phyloP scores from a whole-genome alignment of 2,329 filamentous ascomycete genomes.

The Botrytis elliptica region DNA sequence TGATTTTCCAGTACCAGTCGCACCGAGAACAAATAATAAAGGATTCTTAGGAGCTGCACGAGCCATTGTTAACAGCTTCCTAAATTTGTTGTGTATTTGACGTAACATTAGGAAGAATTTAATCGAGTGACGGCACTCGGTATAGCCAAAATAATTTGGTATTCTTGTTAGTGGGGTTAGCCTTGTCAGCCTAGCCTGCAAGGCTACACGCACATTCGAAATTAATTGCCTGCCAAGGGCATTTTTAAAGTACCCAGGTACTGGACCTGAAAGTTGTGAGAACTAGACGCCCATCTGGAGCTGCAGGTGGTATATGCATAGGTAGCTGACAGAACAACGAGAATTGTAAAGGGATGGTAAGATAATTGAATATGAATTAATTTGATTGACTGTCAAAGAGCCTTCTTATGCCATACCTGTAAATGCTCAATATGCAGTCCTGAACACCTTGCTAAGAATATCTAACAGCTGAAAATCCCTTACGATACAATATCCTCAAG shows the following conservation, averaged over 20 bases:
- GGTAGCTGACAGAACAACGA: neutral
- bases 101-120: constrained; percentile 26
- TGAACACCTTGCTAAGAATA: constrained; percentile 23
- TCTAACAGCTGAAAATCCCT: neutral
- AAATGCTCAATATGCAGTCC: constrained; percentile 10
- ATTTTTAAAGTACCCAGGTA: neutral
- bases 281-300: neutral
- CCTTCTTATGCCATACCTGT: neutral
- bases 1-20: constrained; percentile 91
- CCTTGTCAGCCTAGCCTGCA: constrained; percentile 5
- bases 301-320: neutral
- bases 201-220: neutral
- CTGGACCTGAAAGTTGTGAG: too few relatives aligned
- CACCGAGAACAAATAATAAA: constrained; percentile 79
- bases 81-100: constrained; percentile 16
- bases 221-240: neutral
- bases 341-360: neutral
- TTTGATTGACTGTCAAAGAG: neutral
- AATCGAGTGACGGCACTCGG: neutral
- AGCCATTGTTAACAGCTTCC: constrained; percentile 28
- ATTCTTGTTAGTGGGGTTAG: neutral
- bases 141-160: neutral
- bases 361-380: neutral
- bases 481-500: constrained; percentile 64
- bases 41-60: constrained; percentile 50